Base-by-base conservation (phyloP, 1,139 yeast genomes). In the Yamadazyma friedrichii region DNA sequence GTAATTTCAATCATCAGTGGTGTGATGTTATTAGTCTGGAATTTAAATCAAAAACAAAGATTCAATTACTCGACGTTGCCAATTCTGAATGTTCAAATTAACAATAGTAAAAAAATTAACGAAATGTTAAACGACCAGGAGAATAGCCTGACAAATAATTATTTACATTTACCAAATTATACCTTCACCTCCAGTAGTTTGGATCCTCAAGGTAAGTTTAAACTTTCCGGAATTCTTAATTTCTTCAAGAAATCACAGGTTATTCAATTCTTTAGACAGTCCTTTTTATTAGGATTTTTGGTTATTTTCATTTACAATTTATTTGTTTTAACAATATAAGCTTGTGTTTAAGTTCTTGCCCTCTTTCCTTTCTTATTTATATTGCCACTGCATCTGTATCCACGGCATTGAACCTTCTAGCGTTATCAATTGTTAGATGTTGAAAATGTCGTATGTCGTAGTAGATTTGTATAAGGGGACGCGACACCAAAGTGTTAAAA, bases 1-100 rank as follows among this genome's bases (percentile, higher is more conserved):
- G 34, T 59, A 0, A 52, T 70, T 42, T 74, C 80, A 1, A 59
- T 72, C 2, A 28, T 58, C 1, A 61, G 69, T 13, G 71, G 61
- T 0, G 15, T 62, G 3, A 22, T 61, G 1, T 44, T 72, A 12
- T 50, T 70, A 13, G 50, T 51, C 44, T 65, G 66, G 63, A 62
- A 66, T 44, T 42, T 62, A 38, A 58, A 58, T 40, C 66, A 58
- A 40, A 58, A 61, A 32, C 38, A 50, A 26, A 40, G 56, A 35
- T 39, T 35, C 15, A 39, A 41, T 12, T 54, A 53, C 33, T 42
- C 47, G n/a, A 40, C 49, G 5, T 42, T 54, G 15, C 58, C 58
- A 9, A 27, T 51, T 25, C 43, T 40, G 40, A 20, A 35, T 45
- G 25, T 37, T 49, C 13, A 20, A 20, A 17, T n/a, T 6, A 32